Conservation (phyloP, 1,284 basidiomycete genomes). For the Marasmius fiardii region DNA sequence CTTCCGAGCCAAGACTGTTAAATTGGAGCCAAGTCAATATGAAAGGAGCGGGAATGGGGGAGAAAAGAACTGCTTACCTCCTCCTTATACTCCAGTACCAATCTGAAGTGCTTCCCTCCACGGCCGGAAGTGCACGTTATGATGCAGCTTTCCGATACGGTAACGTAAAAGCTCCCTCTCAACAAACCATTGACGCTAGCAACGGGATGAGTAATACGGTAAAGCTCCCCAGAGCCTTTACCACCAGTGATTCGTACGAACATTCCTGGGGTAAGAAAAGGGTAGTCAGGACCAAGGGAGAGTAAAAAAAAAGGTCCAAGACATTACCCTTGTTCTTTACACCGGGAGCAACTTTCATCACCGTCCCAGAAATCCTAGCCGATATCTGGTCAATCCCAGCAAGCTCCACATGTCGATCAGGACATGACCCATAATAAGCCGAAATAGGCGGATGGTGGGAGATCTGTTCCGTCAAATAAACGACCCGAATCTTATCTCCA, state of each 20-base stretch:
- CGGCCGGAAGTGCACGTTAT: slow-evolving; percentile 79
- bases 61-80: slow-evolving; percentile 56
- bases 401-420: slow-evolving; percentile 69
- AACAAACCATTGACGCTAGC: slow-evolving; percentile 92
- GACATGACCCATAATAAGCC: slow-evolving; percentile 81
- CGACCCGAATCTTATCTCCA: slow-evolving; percentile 46
- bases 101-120: slow-evolving; percentile 61
- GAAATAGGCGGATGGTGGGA: slow-evolving; percentile 97
- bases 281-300: background rate
- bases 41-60: slow-evolving; percentile 5
- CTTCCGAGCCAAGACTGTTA: slow-evolving; percentile 86
- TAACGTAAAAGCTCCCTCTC: slow-evolving; percentile 88
- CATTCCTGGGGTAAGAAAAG: slow-evolving; percentile 32
- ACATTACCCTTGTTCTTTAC: slow-evolving; percentile 72
- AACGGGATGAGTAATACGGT: slow-evolving; percentile 87
- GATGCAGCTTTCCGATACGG: slow-evolving; percentile 76
- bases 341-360: slow-evolving; percentile 82
- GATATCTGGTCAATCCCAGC: slow-evolving; percentile 89
- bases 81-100: slow-evolving; percentile 94
- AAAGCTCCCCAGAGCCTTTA: slow-evolving; percentile 76
- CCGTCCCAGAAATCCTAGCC: slow-evolving; percentile 85
- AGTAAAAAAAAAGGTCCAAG: background rate
- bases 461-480: slow-evolving; percentile 80
- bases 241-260: slow-evolving; percentile 78
- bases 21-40: slow-evolving; percentile 1